Base-by-base conservation (phyloP, 1,139 yeast genomes). In the Pichia sp. region DNA sequence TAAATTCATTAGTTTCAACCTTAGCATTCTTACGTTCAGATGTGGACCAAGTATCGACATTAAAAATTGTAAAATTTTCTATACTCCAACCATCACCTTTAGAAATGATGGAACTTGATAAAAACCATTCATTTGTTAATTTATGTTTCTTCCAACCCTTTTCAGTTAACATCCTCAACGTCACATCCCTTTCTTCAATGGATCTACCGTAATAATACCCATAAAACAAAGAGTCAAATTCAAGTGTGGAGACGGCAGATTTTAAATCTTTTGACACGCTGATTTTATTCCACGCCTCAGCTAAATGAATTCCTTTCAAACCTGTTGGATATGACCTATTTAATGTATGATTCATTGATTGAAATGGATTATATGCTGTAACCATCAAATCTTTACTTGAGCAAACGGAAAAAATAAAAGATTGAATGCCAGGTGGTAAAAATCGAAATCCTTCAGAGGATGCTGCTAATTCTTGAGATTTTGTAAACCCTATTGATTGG, bases 401-500 rank as follows among this genome's bases (percentile, higher is more conserved):
- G 8, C 76, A 74, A 60, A 75, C 78, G 0, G 85, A 78, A 28
- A 78, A 64, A 1, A 81, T 74, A 54, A 81, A 75, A 60, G 82
- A 83, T 66, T 86, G 91, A 42, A 86, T 77, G 31, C 95, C 95
- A 8, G 88, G 83, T 5, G 93, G 91, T 50, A 83, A 67, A 48
- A 70, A 72, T 43, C 81, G 66, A 55, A 83, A 72, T 22, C 46
- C 53, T 10, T 45, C 44, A 33, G 43, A 48, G 3, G 55, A 49
- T 7, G 54, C 27, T 9, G 52, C 57, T 3, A 48, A 38, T 42
- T 52, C 25, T 53, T 56, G 52, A 48, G 60, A 48, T 50, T 46
- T 51, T 8, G 54, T 43, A n/a, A 47, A 47, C 39, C 47, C 52
- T n/a, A 31, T 14, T 11, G 44, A 46, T 5, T n/a, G 52, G 19